Base-by-base conservation (phyloP, 176 grass and related monocot species). In the Olyra latifolia region DNA sequence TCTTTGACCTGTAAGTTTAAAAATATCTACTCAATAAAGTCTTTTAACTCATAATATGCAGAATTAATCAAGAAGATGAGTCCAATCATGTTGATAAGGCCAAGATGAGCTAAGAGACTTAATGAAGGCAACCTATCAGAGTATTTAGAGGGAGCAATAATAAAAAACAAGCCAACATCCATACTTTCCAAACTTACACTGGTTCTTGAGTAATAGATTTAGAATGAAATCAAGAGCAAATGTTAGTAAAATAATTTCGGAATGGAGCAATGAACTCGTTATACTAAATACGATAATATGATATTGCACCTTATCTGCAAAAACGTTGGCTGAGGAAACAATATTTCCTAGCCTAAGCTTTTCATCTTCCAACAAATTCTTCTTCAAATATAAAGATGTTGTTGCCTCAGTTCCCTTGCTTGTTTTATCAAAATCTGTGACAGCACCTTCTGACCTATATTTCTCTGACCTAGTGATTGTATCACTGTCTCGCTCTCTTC, bases 341-440 rank as follows among this genome's bases (percentile, higher is more conserved):
- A n/a, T n/a, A 66, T 87, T 88, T 78, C 83, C 86, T 75, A 87
- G 74, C 75, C 89, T 87, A 70, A 83, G 87, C 28, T 77, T 82
- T 60, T 86, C 92, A 52, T 91, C 89, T 79, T 75, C 83, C 80
- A 78, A 73, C 35, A 86, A 62, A 76, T 69, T 85, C 70, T 76
- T 91, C 70, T 89, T 91, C 72, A 89, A 81, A 73, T 86, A 82
- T 61, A 94, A 49, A 55, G 84, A 81, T 87, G 87, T 91, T 80
- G 80, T 77, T 71, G 80, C 67, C 43, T 91, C 92, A 28, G 53
- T 72, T 53, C 84, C 86, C 80, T 94, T 91, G 50, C 35, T 91
- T 80, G 55, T 71, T 73, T 82, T 83, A 56, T 85, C 86, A 70
- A 83, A 87, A 41, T 85, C 76, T 60, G 46, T 69, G 71, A 19